Percentiles rank a stretch among this genome's conserved stretches.
Evolutionary conservation across 2,329 filamentous ascomycete species (phyloP).

Genomic region (Lithohypha guttulata): DNA sequence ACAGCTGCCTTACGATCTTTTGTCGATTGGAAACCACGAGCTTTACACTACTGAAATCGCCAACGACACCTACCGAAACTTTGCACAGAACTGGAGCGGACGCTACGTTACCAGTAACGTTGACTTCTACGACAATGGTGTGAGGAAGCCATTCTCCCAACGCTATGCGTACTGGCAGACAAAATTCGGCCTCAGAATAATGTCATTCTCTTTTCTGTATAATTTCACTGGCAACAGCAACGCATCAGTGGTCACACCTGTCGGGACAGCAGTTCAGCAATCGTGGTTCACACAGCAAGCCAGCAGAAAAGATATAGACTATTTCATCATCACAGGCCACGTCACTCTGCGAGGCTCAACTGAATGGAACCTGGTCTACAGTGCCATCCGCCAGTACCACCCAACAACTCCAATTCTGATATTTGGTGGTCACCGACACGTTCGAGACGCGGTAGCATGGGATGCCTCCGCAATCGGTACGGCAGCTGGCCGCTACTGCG

Average conservation of each 20-base stretch:
- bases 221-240: conserved; percentile 49
- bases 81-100: conserved; percentile 47
- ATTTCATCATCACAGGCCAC: conserved; percentile 55
- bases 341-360: conserved; percentile 45
- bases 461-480: conserved; percentile 52
- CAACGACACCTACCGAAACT: conserved; percentile 50
- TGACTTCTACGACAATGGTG: conserved; percentile 36
- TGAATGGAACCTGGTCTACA: conserved; percentile 41
- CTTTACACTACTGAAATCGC: conserved; percentile 53
- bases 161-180: conserved; percentile 43
- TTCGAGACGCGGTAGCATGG: conserved; percentile 54
- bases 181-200: conserved; percentile 38
- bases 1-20: conserved; percentile 43
- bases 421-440: conserved; percentile 55
- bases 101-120: conserved; percentile 46
- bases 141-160: conserved; percentile 19
- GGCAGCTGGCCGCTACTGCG: conserved; percentile 56
- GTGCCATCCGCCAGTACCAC: conserved; percentile 47
- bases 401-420: conserved; percentile 52
- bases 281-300: conserved; percentile 52
- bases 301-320: conserved; percentile 45
- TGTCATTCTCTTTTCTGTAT: conserved; percentile 43
- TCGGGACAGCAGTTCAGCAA: conserved; percentile 42
- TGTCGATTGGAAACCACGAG: conserved; percentile 54
- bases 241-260: conserved; percentile 49